Percentiles rank a stretch among this genome's conserved stretches.
phyloP scores from a whole-genome alignment of 768 basidiomycete genomes.

The Coprinellus micaceus region DNA sequence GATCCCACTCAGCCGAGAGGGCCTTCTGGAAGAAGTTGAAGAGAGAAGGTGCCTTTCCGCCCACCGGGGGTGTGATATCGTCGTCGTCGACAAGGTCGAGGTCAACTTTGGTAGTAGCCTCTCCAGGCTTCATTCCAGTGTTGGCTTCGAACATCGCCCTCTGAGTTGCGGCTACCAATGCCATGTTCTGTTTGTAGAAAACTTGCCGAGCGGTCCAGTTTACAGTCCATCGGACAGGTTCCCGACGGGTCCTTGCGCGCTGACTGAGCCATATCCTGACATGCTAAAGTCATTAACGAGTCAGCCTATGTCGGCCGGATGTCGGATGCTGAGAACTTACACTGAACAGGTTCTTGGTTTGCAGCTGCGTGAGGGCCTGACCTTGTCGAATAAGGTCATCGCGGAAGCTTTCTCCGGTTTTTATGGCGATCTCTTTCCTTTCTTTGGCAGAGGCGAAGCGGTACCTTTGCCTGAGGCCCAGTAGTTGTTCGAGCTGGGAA shows the following conservation, averaged over 20 bases:
- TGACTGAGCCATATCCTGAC: neutral
- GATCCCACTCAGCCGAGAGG: neutral
- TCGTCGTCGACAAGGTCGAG: neutral
- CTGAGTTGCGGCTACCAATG: neutral
- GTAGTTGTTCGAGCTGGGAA: neutral
- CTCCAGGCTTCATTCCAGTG: neutral
- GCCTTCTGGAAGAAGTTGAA: neutral
- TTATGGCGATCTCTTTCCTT: neutral
- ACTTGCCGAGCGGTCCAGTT: neutral
- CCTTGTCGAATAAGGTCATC: neutral
- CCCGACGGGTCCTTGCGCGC: neutral
- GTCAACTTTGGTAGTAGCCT: neutral
- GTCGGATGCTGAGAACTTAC: neutral
- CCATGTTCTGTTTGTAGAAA: neutral
- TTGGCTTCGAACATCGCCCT: neutral
- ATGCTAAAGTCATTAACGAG: neutral
- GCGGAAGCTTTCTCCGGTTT: neutral
- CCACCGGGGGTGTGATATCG: neutral
- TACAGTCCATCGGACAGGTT: neutral
- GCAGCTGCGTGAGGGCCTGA: too few species aligned
- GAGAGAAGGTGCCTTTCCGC: neutral
- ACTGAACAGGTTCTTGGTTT: neutral
- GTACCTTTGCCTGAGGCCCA: neutral
- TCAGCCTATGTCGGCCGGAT: neutral
- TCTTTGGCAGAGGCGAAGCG: neutral